A percentile compares a stretch with the other conserved stretches of the same genome.
Evolutionary conservation across 2,329 filamentous ascomycete genomes (phyloP).

Genomic region (Colletotrichum australisinense): DNA sequence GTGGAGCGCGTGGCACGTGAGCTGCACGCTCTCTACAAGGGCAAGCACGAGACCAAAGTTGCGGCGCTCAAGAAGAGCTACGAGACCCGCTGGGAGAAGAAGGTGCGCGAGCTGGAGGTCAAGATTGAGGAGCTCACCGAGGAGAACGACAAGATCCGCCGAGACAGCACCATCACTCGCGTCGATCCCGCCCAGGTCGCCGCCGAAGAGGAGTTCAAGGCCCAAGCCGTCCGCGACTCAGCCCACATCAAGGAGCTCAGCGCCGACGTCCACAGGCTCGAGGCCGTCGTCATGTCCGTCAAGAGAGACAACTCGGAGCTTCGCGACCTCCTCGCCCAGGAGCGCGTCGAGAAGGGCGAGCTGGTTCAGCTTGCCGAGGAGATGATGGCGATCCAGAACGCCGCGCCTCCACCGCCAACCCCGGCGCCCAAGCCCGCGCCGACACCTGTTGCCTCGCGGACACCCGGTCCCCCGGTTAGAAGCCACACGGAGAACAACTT

Average conservation of each 20-base stretch:
- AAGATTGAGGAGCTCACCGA: constrained; percentile 75
- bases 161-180: constrained; percentile 74
- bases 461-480: constrained; percentile 36
- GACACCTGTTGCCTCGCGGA: constrained; percentile 37
- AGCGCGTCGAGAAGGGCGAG: constrained; percentile 86
- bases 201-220: constrained; percentile 63
- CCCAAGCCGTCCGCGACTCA: constrained; percentile 72
- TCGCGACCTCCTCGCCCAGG: constrained; percentile 74
- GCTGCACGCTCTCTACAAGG: constrained; percentile 92
- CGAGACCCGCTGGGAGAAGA: constrained; percentile 90
- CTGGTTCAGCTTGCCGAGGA: constrained; percentile 85
- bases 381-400: constrained; percentile 78
- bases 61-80: constrained; percentile 87
- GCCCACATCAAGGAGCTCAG: constrained; percentile 76
- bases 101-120: constrained; percentile 80
- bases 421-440: constrained; percentile 36
- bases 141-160: constrained; percentile 81
- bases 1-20: constrained; percentile 95
- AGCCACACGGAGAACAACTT: constrained; percentile 53
- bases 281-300: constrained; percentile 77
- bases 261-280: constrained; percentile 80
- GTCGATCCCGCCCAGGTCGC: constrained; percentile 59
- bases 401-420: constrained; percentile 45
- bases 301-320: constrained; percentile 77
- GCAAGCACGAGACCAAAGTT: constrained; percentile 97